Conservation (phyloP, 1,284 basidiomycete species). For the Ganoderma sinense region DNA sequence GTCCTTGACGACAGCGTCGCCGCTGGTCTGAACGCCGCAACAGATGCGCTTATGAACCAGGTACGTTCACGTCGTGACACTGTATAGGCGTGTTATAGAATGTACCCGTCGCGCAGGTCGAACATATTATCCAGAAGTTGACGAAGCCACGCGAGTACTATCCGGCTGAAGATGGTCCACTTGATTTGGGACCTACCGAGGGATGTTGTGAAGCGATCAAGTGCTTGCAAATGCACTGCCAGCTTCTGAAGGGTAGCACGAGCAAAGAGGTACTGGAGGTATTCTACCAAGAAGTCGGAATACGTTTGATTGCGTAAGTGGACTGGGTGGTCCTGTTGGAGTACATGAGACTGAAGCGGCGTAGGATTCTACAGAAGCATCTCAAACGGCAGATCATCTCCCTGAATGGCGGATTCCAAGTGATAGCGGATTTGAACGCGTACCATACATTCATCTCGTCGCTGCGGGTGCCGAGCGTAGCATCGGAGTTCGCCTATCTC, state of each 20-base stretch:
- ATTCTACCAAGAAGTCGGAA: conserved; percentile 96
- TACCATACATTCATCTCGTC: conserved; percentile 90
- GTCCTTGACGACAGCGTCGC: conserved; percentile 93
- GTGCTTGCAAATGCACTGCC: conserved; percentile 90
- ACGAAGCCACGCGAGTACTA: conserved; percentile 92
- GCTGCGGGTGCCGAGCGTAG: conserved; percentile 74
- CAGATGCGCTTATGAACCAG: conserved; percentile 96
- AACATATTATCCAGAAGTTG: conserved; percentile 87
- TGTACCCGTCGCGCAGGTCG: conserved; percentile 67
- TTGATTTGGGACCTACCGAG: conserved; percentile 85
- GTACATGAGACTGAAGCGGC: not conserved
- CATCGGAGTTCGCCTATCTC: conserved; percentile 89
- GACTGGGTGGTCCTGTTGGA: not conserved
- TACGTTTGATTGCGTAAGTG: conserved; percentile 86
- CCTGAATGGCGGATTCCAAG: conserved; percentile 91
- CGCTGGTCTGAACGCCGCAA: conserved; percentile 91
- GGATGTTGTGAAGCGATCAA: conserved; percentile 89
- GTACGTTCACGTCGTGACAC: conserved; percentile 45
- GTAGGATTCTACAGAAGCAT: conserved; percentile 93
- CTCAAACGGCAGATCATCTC: conserved; percentile 97
- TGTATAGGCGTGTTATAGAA: not conserved
- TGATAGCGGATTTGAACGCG: conserved; percentile 95
- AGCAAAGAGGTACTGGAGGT: conserved; percentile 97
- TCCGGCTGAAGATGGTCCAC: conserved; percentile 77
- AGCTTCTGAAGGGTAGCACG: conserved; percentile 90